Evolutionary conservation across 208 protist species (phyloP).

Genomic region (Vickermania spadyakhi): DNA sequence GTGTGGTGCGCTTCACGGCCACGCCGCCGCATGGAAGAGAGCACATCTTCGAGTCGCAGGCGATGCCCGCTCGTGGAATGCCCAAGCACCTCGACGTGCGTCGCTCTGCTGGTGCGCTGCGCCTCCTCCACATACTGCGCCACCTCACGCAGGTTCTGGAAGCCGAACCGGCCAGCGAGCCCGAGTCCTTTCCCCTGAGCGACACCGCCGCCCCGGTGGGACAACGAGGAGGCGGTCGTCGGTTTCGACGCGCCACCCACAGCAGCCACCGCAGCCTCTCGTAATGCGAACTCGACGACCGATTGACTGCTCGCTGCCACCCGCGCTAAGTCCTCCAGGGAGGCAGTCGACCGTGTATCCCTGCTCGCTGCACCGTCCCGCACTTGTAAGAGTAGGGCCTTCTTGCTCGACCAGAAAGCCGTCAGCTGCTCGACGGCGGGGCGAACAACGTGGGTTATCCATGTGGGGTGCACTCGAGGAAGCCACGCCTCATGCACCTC

Average conservation of each 20-base stretch:
- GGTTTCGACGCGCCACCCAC: neutral
- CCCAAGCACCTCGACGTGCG: neutral
- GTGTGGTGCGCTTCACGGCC: too few relatives aligned
- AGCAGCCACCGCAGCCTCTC: neutral
- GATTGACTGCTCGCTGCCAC: slow-evolving; percentile 3
- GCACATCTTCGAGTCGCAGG: too few relatives aligned
- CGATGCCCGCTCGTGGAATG: too few relatives aligned
- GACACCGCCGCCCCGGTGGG: neutral
- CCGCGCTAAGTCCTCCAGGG: too few relatives aligned
- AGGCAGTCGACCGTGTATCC: too few relatives aligned
- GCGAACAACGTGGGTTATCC: slow-evolving; percentile 18
- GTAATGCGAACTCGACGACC: neutral
- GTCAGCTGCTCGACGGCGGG: slow-evolving; percentile 37
- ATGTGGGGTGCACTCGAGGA: slow-evolving; percentile 26
- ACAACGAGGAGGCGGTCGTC: neutral
- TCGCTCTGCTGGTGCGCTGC: neutral
- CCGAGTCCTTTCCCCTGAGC: neutral
- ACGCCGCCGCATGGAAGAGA: too few relatives aligned
- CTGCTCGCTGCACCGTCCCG: neutral
- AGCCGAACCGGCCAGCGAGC: slow-evolving; percentile 34
- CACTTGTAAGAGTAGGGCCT: neutral
- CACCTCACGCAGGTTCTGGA: slow-evolving; percentile 47
- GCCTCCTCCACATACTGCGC: slow-evolving; percentile 13
- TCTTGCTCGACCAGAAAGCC: slow-evolving; percentile 14
- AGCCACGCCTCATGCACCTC: slow-evolving; percentile 82